These are phyloP conservation scores for Pseudocercospora fijiensis DNA, from an alignment of 2,329 filamentous ascomycete genomes.

Conservation along the genomic window DNA sequence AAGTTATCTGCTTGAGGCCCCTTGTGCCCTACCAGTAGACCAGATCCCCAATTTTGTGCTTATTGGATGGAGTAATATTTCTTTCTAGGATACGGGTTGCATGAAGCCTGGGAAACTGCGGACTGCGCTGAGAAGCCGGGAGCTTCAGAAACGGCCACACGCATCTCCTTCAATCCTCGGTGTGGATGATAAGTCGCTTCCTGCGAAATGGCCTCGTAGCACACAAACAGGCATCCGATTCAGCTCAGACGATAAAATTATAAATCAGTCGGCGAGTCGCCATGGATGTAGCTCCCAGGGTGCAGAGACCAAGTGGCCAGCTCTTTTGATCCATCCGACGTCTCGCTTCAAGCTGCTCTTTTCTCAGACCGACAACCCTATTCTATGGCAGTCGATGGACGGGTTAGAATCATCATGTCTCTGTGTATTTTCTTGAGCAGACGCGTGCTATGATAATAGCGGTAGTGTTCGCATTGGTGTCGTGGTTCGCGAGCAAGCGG, in stretches of 20 bases:
- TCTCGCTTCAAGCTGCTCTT: neutral
- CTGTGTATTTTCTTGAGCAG: neutral
- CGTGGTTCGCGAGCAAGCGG: neutral
- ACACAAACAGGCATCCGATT: neutral
- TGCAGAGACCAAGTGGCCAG: neutral
- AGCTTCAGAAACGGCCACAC: neutral
- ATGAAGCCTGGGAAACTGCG: neutral
- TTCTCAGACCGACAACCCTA: neutral
- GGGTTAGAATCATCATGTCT: too few species aligned
- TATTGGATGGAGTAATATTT: neutral
- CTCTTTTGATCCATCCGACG: neutral
- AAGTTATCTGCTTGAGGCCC: neutral
- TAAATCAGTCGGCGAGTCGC: too few species aligned
- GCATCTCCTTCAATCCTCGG: neutral
- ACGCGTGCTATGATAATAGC: too few species aligned
- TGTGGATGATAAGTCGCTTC: neutral
- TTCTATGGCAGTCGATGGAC: neutral
- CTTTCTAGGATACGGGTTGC: too few species aligned
- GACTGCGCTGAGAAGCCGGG: neutral
- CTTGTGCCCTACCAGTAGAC: neutral
- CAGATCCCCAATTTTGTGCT: neutral
- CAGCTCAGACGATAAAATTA: neutral
- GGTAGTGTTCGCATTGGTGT: neutral
- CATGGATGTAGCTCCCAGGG: too few species aligned
- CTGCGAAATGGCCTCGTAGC: neutral